Conservation (phyloP, 75 land plant genomes). For the Pinus albicaulis region DNA sequence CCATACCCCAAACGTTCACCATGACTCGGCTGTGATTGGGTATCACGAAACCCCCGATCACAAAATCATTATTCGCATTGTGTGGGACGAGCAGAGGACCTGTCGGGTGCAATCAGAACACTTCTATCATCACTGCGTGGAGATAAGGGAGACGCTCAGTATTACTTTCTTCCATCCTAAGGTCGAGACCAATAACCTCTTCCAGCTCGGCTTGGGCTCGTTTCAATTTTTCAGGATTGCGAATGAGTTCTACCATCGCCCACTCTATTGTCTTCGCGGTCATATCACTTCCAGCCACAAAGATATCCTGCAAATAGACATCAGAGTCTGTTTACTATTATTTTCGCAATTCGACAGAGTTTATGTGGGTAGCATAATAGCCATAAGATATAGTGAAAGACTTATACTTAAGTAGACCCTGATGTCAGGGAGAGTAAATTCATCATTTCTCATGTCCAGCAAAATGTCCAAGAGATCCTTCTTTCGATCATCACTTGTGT, state of each 20-base stretch:
- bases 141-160: slow-evolving; percentile 35
- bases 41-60: slow-evolving; percentile 44
- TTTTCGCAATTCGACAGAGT: neutral
- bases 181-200: slow-evolving; percentile 29
- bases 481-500: neutral
- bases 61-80: slow-evolving; percentile 37
- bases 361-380: neutral
- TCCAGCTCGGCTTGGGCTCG: slow-evolving; percentile 44
- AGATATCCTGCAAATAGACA: slow-evolving; percentile 35
- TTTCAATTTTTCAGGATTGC: slow-evolving; percentile 28
- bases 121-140: too few relatives aligned
- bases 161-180: slow-evolving; percentile 41
- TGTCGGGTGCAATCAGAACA: slow-evolving; percentile 41
- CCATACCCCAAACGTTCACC: slow-evolving; percentile 73
- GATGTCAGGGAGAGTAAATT: neutral
- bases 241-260: slow-evolving; percentile 59
- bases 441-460: neutral
- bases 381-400: too few relatives aligned
- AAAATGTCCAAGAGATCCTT: slow-evolving; percentile 2
- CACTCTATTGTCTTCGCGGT: slow-evolving; percentile 45
- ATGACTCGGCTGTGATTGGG: slow-evolving; percentile 57
- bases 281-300: slow-evolving; percentile 60
- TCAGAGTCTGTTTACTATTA: neutral
- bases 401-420: neutral
- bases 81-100: slow-evolving; percentile 67